A percentile compares a stretch with the other conserved stretches of the same genome.
phyloP scores from a whole-genome alignment of 2,329 filamentous ascomycete genomes.

The Aspergillus versicolor region DNA sequence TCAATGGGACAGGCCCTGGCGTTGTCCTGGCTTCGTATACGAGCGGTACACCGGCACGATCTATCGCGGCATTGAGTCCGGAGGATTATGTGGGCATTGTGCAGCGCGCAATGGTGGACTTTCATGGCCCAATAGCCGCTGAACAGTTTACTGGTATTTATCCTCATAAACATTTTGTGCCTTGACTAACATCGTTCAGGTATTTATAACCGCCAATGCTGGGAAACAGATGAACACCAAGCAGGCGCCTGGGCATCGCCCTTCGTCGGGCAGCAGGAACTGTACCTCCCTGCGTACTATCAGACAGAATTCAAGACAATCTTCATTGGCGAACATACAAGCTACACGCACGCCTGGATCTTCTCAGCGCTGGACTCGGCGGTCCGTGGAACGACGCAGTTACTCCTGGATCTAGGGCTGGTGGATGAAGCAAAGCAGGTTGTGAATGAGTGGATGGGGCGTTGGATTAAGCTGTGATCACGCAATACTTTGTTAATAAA shows the following conservation, averaged over 20 bases:
- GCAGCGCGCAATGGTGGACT: conserved; percentile 64
- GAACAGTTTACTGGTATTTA: conserved; percentile 61
- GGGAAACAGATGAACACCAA: conserved; percentile 62
- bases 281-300: conserved; percentile 72
- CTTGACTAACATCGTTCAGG: not conserved
- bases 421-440: conserved; percentile 69
- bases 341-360: conserved; percentile 63
- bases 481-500: not conserved
- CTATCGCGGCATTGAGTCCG: conserved; percentile 21
- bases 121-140: conserved; percentile 61
- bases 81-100: conserved; percentile 59
- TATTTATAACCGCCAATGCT: conserved; percentile 64
- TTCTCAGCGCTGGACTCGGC: conserved; percentile 65
- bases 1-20: conserved; percentile 36
- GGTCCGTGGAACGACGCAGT: conserved; percentile 63
- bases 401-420: conserved; percentile 61
- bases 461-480: conserved; percentile 54
- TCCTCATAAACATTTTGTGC: not conserved
- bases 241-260: conserved; percentile 64
- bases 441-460: conserved; percentile 66
- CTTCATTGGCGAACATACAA: conserved; percentile 68
- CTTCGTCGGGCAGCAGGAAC: conserved; percentile 62
- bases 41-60: conserved; percentile 25
- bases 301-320: conserved; percentile 68
- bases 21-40: conserved; percentile 48